phyloP scores from a whole-genome alignment of 257 asterid species.

The Solanum sejunctum region DNA sequence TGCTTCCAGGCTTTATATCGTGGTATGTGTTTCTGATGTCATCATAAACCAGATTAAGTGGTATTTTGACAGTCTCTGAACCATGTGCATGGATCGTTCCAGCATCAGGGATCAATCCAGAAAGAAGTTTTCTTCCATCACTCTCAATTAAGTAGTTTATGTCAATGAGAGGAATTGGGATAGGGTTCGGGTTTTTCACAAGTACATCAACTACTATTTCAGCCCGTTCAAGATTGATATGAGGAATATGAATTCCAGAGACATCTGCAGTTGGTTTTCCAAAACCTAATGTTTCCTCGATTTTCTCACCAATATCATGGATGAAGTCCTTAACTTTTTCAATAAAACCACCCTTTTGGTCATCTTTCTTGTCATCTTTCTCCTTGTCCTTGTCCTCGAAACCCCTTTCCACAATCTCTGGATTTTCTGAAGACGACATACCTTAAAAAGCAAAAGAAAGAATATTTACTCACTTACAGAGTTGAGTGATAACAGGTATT shows the following conservation, averaged over 20 bases:
- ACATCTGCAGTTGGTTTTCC: constrained; percentile 99
- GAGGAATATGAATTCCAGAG: constrained; percentile 63
- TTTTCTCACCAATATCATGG: constrained; percentile 88
- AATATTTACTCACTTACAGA: background rate
- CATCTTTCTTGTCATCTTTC: constrained; percentile 42
- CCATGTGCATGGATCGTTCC: constrained; percentile 89
- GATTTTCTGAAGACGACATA: constrained; percentile 63
- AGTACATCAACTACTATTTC: constrained; percentile 76
- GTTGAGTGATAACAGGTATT: background rate
- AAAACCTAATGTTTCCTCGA: constrained; percentile 82
- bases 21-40: constrained; percentile 66
- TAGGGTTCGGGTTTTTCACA: constrained; percentile 76
- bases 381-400: constrained; percentile 17
- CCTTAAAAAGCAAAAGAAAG: constrained; percentile 7
- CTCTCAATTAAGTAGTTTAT: constrained; percentile 79
- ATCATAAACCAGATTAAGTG: constrained; percentile 54
- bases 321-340: constrained; percentile 83
- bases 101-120: constrained; percentile 89
- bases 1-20: constrained; percentile 68
- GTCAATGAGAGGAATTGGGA: constrained; percentile 93
- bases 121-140: constrained; percentile 68
- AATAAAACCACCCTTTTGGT: constrained; percentile 52
- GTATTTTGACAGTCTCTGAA: constrained; percentile 81
- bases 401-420: constrained; percentile 47
- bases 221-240: constrained; percentile 67